phyloP scores from a whole-genome alignment of 2,329 filamentous ascomycete species.

The Thielaviopsis musarum region DNA sequence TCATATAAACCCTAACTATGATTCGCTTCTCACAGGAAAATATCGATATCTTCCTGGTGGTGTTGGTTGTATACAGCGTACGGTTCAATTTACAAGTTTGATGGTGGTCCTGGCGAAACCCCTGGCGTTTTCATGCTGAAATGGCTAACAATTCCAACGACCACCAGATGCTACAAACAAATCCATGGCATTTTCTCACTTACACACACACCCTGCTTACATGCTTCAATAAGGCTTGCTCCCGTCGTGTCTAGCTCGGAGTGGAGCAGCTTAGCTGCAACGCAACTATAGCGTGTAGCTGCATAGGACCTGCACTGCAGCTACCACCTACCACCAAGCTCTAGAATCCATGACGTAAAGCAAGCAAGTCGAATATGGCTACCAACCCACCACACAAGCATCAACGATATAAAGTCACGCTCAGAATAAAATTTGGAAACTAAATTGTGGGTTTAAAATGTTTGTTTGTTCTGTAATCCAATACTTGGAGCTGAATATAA shows the following conservation, averaged over 20 bases:
- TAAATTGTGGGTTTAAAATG: background rate
- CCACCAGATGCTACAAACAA: background rate
- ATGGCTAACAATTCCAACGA: too few relatives aligned
- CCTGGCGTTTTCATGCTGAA: too few relatives aligned
- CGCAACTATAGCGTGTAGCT: background rate
- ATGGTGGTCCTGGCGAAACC: too few relatives aligned
- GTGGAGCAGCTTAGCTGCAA: background rate
- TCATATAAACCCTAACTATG: too few relatives aligned
- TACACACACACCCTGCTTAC: background rate
- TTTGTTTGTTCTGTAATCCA: background rate
- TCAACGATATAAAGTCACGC: background rate
- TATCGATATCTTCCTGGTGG: too few relatives aligned
- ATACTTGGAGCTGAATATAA: background rate
- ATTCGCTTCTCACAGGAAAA: too few relatives aligned
- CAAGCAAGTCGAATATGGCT: background rate
- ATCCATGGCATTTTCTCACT: background rate
- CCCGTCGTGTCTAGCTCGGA: background rate
- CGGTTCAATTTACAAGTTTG: too few relatives aligned
- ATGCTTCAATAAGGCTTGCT: background rate
- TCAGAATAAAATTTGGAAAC: background rate
- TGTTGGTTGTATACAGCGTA: too few relatives aligned
- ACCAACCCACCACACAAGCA: background rate
- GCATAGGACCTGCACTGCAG: background rate
- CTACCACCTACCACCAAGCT: background rate
- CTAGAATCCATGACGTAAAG: background rate